Percentiles rank a stretch among this genome's conserved stretches.
Conservation (phyloP, 2,329 filamentous ascomycete genomes). For the Neobulgaria alba region DNA sequence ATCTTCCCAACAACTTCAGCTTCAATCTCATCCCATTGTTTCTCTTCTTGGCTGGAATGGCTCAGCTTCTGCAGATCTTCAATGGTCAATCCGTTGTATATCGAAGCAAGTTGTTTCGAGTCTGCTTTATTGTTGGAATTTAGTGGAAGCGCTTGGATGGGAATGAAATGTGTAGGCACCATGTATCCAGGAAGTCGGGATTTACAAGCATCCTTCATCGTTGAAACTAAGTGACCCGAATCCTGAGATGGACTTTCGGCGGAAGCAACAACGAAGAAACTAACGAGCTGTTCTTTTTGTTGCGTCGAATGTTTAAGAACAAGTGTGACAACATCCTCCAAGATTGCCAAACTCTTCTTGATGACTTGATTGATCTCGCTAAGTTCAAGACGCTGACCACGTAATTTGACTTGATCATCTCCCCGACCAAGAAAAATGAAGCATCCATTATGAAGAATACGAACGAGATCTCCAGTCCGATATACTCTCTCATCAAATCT, state of each 20-base stretch:
- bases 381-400: slow-evolving; percentile 82
- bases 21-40: slow-evolving; percentile 33
- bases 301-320: slow-evolving; percentile 64
- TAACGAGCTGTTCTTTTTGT: slow-evolving; percentile 74
- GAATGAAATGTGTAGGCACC: slow-evolving; percentile 78
- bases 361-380: slow-evolving; percentile 86
- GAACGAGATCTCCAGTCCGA: slow-evolving; percentile 80
- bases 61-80: slow-evolving; percentile 53
- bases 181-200: slow-evolving; percentile 72
- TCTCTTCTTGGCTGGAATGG: slow-evolving; percentile 24
- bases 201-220: slow-evolving; percentile 55
- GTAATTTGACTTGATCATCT: slow-evolving; percentile 87
- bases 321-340: slow-evolving; percentile 65
- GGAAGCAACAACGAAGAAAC: slow-evolving; percentile 53
- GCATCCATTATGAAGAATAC: slow-evolving; percentile 68
- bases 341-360: slow-evolving; percentile 45
- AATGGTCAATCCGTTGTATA: slow-evolving; percentile 53
- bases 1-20: slow-evolving; percentile 45
- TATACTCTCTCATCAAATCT: slow-evolving; percentile 59
- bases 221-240: slow-evolving; percentile 33
- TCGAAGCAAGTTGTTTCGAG: slow-evolving; percentile 53
- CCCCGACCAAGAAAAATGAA: slow-evolving; percentile 83
- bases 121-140: slow-evolving; percentile 89
- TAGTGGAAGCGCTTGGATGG: slow-evolving; percentile 63
- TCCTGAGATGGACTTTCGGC: slow-evolving; percentile 16